Evolutionary conservation across 148 eudicot genomes (phyloP).

Genomic region (Fagopyrum esculentum): DNA sequence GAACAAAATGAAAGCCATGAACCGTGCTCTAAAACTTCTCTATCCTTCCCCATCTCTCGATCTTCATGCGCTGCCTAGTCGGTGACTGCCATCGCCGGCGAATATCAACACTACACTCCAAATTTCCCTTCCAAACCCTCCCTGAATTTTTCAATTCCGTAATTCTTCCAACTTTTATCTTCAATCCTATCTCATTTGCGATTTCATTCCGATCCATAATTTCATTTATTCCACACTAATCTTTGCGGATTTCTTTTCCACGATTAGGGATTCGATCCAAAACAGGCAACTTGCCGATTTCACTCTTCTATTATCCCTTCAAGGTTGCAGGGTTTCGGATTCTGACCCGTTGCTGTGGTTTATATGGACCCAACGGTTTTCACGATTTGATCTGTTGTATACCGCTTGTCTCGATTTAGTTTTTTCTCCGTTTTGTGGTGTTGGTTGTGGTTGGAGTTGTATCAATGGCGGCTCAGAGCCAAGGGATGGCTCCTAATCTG

Average conservation of each 20-base stretch:
- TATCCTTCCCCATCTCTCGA: neutral
- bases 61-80: slow-evolving; percentile 14
- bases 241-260: neutral
- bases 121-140: slow-evolving; percentile 15
- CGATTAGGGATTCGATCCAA: slow-evolving; percentile 3
- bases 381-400: neutral
- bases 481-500: slow-evolving; percentile 28
- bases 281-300: neutral
- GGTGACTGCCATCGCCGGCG: slow-evolving; percentile 27
- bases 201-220: neutral
- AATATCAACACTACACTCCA: slow-evolving; percentile 14
- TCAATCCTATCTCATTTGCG: neutral
- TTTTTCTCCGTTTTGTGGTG: neutral
- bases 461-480: slow-evolving; percentile 63
- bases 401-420: neutral
- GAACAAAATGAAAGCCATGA: slow-evolving; percentile 1
- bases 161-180: neutral
- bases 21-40: slow-evolving; percentile 2
- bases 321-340: neutral
- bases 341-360: neutral
- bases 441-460: neutral
- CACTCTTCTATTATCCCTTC: neutral
- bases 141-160: slow-evolving; percentile 4
- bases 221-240: neutral
- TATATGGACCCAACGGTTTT: neutral